Conservation (phyloP, 2,329 filamentous ascomycete genomes). For the Podosphaera xanthii region DNA sequence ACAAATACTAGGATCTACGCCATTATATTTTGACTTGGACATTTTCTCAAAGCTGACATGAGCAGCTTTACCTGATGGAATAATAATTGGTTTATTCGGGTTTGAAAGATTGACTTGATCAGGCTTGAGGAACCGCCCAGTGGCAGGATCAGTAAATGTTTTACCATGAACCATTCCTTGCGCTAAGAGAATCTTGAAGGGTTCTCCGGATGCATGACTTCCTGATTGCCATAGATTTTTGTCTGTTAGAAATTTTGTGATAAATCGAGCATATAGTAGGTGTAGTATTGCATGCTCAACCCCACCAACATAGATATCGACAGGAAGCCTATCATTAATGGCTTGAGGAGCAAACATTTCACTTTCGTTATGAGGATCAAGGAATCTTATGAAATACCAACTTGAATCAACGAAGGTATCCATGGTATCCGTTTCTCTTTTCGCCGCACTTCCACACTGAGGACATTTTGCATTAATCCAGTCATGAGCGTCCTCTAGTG, state of each 20-base stretch:
- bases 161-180: conserved; percentile 88
- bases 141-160: conserved; percentile 54
- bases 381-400: conserved; percentile 74
- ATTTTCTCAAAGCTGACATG: conserved; percentile 65
- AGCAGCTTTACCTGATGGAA: conserved; percentile 32
- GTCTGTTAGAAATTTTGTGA: conserved; percentile 61
- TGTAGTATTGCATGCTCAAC: conserved; percentile 83
- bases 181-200: conserved; percentile 61
- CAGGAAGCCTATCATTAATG: conserved; percentile 37
- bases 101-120: conserved; percentile 46
- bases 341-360: conserved; percentile 37
- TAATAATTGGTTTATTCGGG: conserved; percentile 32
- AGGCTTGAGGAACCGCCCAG: conserved; percentile 53
- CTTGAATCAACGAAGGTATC: conserved; percentile 91
- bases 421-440: conserved; percentile 82
- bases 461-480: conserved; percentile 63
- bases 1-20: conserved; percentile 55
- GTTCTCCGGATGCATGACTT: conserved; percentile 33
- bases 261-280: conserved; percentile 70
- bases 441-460: conserved; percentile 44
- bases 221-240: conserved; percentile 25
- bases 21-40: conserved; percentile 89
- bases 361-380: conserved; percentile 42
- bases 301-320: conserved; percentile 75
- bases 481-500: conserved; percentile 44